phyloP scores from a whole-genome alignment of 1,284 basidiomycete species.

The Apiotrichum siamense region DNA sequence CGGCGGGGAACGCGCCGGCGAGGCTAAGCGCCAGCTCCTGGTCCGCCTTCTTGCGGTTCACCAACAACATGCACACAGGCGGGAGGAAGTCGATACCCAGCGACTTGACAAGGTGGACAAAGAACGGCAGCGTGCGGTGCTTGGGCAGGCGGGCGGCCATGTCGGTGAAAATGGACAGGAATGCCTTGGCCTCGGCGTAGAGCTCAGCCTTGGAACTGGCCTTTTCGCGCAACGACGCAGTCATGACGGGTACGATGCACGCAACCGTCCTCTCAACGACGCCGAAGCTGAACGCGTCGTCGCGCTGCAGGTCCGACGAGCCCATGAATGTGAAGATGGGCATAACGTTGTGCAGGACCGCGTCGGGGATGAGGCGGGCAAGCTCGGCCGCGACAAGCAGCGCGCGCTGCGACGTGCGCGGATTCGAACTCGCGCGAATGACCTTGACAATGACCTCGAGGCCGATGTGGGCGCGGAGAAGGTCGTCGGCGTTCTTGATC shows the following conservation, averaged over 20 bases:
- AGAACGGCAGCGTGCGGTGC: conserved; percentile 58
- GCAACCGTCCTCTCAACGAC: conserved; percentile 94
- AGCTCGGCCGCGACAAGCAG: conserved; percentile 82
- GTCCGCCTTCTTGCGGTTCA: conserved; percentile 73
- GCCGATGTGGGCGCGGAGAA: conserved; percentile 45
- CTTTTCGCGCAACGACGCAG: conserved; percentile 60
- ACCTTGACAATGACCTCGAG: conserved; percentile 80
- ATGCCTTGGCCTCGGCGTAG: conserved; percentile 50
- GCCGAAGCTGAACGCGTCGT: conserved; percentile 90
- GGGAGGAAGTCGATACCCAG: conserved; percentile 81
- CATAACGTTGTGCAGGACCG: conserved; percentile 92
- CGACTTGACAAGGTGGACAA: conserved; percentile 80
- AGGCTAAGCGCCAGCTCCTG: conserved; percentile 59
- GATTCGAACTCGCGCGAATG: conserved; percentile 79
- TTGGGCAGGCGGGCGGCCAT: conserved; percentile 47
- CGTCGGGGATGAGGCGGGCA: conserved; percentile 77
- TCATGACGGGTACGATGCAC: conserved; percentile 89
- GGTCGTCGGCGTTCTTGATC: conserved; percentile 47
- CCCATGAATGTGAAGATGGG: conserved; percentile 99
- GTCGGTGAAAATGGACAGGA: conserved; percentile 48
- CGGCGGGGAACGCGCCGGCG: conserved; percentile 58
- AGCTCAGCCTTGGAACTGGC: conserved; percentile 57
- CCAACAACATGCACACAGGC: conserved; percentile 75
- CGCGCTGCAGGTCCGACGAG: conserved; percentile 88
- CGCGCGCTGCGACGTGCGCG: conserved; percentile 90